Evolutionary conservation across 495 filamentous ascomycete genomes (phyloP), one percentile per base, ranked within the genome.

Genomic region (Penicillium subrubescens): DNA sequence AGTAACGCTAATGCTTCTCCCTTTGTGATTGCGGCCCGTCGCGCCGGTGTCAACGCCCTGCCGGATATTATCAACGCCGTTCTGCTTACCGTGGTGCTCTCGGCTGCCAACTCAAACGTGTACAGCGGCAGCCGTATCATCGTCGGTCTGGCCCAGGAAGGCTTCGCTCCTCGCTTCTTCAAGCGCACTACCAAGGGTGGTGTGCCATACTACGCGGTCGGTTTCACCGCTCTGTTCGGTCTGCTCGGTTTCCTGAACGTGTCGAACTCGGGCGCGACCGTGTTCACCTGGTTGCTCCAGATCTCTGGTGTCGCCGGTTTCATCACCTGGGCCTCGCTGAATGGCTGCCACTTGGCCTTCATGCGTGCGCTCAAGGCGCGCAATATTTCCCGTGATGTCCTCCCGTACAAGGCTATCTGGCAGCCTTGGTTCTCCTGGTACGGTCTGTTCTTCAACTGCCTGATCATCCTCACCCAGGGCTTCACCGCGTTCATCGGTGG

Each of bases 41-140:
- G 83, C 44, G 89, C 90, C 2, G 82, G 86, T 8, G 88, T 96
- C 60, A 77, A 77, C 29, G 82, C 83, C 17, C 83, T 95, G 17
- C 90, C 89, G 8, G 80, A 84, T 59, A 88, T 94, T 63, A 90
- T 96, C 80, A 96, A 95, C 75, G 92, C 85, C 2, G 87, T 91
- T 41, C 82, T 93, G 50, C 74, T 93, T 63, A 92, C 84, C 21
- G 88, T 89, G 29, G 90, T 89, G 6, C 83, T 88, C 51, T 92
- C 89, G 5, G 86, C 88, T 3, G 91, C 88, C 65, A 96, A 96
- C 71, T 89, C 90, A 10, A 92, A 91, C 78, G 84, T 94, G 59
- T 96, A 93, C 77, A 92, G 89, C 11, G 87, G 86, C 43, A 87
- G 84, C 66, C 88, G 89, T 70, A 86, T 90, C 43, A 70, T 92